phyloP scores from a whole-genome alignment of 2,329 filamentous ascomycete genomes.

The Xylaria sp. region DNA sequence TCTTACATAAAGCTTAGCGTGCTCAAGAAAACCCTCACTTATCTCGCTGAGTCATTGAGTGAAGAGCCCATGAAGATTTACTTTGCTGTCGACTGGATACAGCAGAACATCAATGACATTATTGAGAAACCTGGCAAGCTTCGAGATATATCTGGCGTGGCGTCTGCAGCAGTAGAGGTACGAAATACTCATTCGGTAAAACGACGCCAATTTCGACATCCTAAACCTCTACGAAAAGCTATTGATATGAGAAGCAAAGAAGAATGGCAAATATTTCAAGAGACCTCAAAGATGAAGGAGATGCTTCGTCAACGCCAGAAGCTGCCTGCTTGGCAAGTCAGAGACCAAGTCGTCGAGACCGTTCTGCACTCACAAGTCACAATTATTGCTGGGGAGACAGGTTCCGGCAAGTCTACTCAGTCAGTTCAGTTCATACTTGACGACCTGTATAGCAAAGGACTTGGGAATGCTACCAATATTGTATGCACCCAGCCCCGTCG shows the following conservation, averaged over 20 bases:
- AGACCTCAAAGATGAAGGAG: slow-evolving; percentile 71
- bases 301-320: slow-evolving; percentile 79
- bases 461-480: slow-evolving; percentile 85
- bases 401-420: slow-evolving; percentile 96
- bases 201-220: slow-evolving; percentile 57
- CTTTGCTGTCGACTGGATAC: slow-evolving; percentile 89
- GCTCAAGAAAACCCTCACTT: slow-evolving; percentile 77
- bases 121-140: slow-evolving; percentile 86
- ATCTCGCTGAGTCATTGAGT: slow-evolving; percentile 75
- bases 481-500: slow-evolving; percentile 94
- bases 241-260: slow-evolving; percentile 68
- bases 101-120: slow-evolving; percentile 83
- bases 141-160: slow-evolving; percentile 83
- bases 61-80: slow-evolving; percentile 92
- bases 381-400: slow-evolving; percentile 96
- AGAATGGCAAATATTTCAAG: slow-evolving; percentile 76
- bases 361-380: slow-evolving; percentile 86
- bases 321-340: slow-evolving; percentile 88
- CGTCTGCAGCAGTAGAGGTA: slow-evolving; percentile 72
- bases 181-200: slow-evolving; percentile 46
- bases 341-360: slow-evolving; percentile 78
- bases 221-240: slow-evolving; percentile 72
- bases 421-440: slow-evolving; percentile 96
- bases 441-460: slow-evolving; percentile 79
- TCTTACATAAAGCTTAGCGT: slow-evolving; percentile 94